A percentile compares a stretch with the other conserved stretches of the same genome.
These are phyloP conservation scores for Hypoxylon sp. DNA, from an alignment of 2,329 filamentous ascomycete species.

Conservation along the genomic window DNA sequence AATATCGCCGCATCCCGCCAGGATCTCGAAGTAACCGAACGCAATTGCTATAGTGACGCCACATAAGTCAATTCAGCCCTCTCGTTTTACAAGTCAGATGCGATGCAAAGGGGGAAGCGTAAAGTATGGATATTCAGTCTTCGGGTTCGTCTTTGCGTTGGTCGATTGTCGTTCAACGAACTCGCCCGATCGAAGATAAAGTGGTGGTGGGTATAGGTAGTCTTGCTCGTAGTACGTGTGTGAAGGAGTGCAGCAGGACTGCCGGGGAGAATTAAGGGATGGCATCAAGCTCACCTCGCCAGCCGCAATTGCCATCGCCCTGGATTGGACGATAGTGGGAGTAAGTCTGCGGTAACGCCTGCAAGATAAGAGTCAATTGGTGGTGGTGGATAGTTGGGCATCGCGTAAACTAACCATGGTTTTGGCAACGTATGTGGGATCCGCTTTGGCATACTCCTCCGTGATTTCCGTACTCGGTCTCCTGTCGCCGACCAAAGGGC, in stretches of 20 bases:
- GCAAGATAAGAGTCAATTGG: slow-evolving; percentile 41
- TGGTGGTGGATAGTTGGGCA: slow-evolving; percentile 10
- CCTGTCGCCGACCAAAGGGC: slow-evolving; percentile 83
- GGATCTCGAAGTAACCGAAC: slow-evolving; percentile 91
- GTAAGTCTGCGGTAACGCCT: slow-evolving; percentile 86
- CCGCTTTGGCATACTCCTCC: slow-evolving; percentile 88
- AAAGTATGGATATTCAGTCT: slow-evolving; percentile 18
- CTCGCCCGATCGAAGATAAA: slow-evolving; percentile 30
- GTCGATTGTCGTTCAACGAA: slow-evolving; percentile 36
- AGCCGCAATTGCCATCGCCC: slow-evolving; percentile 96
- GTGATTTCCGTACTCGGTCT: slow-evolving; percentile 81
- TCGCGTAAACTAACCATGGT: slow-evolving; percentile 73
- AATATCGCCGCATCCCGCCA: slow-evolving; percentile 75
- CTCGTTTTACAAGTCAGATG: slow-evolving; percentile 2
- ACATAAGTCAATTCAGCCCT: slow-evolving; percentile 28
- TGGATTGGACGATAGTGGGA: slow-evolving; percentile 88
- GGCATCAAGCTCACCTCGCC: slow-evolving; percentile 80
- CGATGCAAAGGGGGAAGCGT: background rate
- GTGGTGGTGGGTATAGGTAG: slow-evolving; percentile 27
- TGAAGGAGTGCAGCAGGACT: slow-evolving; percentile 37
- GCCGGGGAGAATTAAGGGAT: slow-evolving; percentile 23
- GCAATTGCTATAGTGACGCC: slow-evolving; percentile 75
- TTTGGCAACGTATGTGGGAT: slow-evolving; percentile 86
- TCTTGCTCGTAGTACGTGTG: background rate
- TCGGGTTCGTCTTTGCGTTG: slow-evolving; percentile 19